Evolutionary conservation across 352 stramenopile genomes (phyloP), one percentile per base, ranked within the genome.

Genomic region (Phytophthora aleatoria): DNA sequence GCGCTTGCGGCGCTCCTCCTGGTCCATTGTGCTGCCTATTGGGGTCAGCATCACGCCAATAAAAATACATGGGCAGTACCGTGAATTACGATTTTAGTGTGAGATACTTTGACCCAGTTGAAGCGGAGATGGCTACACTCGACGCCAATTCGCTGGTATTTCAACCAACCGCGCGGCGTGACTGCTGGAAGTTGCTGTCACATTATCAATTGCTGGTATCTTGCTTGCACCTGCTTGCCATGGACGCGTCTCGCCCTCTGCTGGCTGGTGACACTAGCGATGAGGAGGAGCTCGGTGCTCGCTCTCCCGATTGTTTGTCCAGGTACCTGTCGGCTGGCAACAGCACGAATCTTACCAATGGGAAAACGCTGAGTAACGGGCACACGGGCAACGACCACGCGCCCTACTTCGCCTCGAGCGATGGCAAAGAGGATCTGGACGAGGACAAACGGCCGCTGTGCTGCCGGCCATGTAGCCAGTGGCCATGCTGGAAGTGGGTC

Each of bases 401-500:
- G 28, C 56, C 33, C 1, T 71, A 64, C 50, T 57, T 74, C 16
- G 62, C 36, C 27, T 38, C 50, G 1, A 67, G 47, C 12, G 41
- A 70, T 43, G 59, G 55, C 33, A 72, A 64, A 49, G 54, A 75
- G 4, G 61, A 64, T 50, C 43, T 61, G 42, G 55, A 67, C 4
- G 50, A 65, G 33, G 56, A 65, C 52, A 51, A 61, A n/a, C 35
- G 50, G 11, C 2, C 26, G 31, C 48, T 73, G 20, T 67, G 69
- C 26, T 73, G 57, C 39, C 57, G 61, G 3, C 44, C 60, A 5
- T 87, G 76, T 43, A 73, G 65, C 16, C 64, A 80, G 9, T 86
- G 69, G 78, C 67, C 57, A 12, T 90, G 81, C 73, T 88, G 79
- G 81, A 84, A 85, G 20, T 88, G 78, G 79, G 41, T 87, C 54